Conservation (phyloP, 2,329 filamentous ascomycete species). For the Rachicladosporium sp. region DNA sequence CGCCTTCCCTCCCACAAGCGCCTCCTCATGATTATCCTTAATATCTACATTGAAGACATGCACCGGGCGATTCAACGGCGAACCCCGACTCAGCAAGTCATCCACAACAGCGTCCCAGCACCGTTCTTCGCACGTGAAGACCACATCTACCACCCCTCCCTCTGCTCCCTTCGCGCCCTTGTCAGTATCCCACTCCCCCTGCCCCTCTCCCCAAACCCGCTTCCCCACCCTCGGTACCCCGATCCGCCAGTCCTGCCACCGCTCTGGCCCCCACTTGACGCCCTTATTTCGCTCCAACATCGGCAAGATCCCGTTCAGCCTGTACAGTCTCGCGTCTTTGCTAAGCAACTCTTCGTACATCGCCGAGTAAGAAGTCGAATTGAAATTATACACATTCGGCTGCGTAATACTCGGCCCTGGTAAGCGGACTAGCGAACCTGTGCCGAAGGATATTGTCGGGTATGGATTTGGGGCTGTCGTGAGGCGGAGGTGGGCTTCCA, state of each 20-base stretch:
- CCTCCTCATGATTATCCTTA: constrained; percentile 95
- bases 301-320: constrained; percentile 81
- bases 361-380: constrained; percentile 84
- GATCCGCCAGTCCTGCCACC: constrained; percentile 95
- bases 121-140: constrained; percentile 93
- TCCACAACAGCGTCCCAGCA: constrained; percentile 98
- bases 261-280: constrained; percentile 90
- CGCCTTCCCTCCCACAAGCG: constrained; percentile 74
- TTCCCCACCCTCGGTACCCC: constrained; percentile 65
- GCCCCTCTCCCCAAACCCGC: constrained; percentile 5
- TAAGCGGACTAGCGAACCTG: constrained; percentile 83
- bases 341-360: constrained; percentile 84
- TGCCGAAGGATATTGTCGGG: constrained; percentile 97
- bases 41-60: constrained; percentile 99
- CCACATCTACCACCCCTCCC: constrained; percentile 79
- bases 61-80: constrained; percentile 79
- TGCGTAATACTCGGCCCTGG: constrained; percentile 84
- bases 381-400: constrained; percentile 97
- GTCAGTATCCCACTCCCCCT: constrained; percentile 46
- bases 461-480: constrained; percentile 59
- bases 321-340: constrained; percentile 81
- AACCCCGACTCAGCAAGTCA: constrained; percentile 74
- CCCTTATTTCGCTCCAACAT: constrained; percentile 88
- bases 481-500: constrained; percentile 95
- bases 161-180: constrained; percentile 72